These are phyloP conservation scores for Haematococcus sp. DNA, from an alignment of 139 green algal species.

Conservation along the genomic window DNA sequence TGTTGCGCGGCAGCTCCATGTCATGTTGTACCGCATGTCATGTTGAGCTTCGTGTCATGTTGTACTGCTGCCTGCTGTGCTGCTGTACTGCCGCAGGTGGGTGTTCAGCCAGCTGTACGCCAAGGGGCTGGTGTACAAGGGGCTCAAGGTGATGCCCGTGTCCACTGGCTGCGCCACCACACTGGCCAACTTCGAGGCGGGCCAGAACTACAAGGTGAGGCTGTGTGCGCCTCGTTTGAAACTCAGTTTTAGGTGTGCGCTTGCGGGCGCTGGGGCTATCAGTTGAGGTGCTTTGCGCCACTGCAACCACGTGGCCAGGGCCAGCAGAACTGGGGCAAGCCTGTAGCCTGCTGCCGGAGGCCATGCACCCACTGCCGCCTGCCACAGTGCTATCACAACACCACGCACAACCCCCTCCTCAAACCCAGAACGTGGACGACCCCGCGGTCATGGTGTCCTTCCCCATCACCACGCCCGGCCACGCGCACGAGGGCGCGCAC, in stretches of 20 bases:
- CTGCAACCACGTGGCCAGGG: background rate
- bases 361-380: too few relatives aligned
- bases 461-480: slow-evolving; percentile 63
- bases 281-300: background rate
- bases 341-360: too few relatives aligned
- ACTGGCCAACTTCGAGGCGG: slow-evolving; percentile 98
- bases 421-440: slow-evolving; percentile 43
- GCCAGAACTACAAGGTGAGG: slow-evolving; percentile 95
- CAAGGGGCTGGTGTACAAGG: slow-evolving; percentile 95
- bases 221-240: background rate
- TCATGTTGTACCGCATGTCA: too few relatives aligned
- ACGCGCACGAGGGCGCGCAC: slow-evolving; percentile 52
- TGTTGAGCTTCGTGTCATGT: too few relatives aligned
- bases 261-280: background rate
- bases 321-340: background rate
- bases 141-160: slow-evolving; percentile 99
- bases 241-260: background rate
- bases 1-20: too few relatives aligned
- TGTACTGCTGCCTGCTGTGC: background rate
- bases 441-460: slow-evolving; percentile 77
- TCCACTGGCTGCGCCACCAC: slow-evolving; percentile 91
- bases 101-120: slow-evolving; percentile 94
- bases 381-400: background rate
- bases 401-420: background rate
- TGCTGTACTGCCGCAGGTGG: slow-evolving; percentile 62